Conservation (phyloP, 2,329 filamentous ascomycete genomes). For the Colletotrichum kahawae region DNA sequence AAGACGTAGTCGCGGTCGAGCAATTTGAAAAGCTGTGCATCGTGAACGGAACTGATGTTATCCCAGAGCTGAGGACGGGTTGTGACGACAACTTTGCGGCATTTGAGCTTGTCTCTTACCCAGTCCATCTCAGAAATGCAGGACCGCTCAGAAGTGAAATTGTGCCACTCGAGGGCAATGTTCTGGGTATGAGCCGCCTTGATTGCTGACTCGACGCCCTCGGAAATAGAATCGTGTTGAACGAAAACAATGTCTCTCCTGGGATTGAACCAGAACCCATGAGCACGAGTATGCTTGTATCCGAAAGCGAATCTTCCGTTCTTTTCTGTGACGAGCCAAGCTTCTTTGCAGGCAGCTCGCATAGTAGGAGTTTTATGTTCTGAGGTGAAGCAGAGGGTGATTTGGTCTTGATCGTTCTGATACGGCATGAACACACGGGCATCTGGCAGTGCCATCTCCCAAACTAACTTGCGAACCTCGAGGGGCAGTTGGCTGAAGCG, state of each 20-base stretch:
- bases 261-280: background rate
- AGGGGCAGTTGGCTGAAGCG: background rate
- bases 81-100: background rate
- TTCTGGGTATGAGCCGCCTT: background rate
- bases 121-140: background rate
- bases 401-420: background rate
- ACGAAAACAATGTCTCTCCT: background rate
- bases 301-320: background rate
- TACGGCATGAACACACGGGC: constrained; percentile 27
- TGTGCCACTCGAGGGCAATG: background rate
- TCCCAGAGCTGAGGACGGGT: accelerated
- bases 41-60: accelerated
- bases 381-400: too few relatives aligned
- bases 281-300: background rate
- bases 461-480: background rate
- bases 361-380: background rate
- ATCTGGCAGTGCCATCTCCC: background rate
- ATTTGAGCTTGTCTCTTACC: accelerated
- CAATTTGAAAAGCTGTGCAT: background rate
- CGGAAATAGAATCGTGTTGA: background rate
- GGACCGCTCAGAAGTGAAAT: background rate
- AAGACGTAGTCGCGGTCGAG: background rate
- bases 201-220: accelerated
- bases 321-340: background rate
- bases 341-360: background rate